Evolutionary conservation across 106 monocot genomes (phyloP), one percentile per base, ranked within the genome.

Genomic region (Dactylorhiza incarnata): DNA sequence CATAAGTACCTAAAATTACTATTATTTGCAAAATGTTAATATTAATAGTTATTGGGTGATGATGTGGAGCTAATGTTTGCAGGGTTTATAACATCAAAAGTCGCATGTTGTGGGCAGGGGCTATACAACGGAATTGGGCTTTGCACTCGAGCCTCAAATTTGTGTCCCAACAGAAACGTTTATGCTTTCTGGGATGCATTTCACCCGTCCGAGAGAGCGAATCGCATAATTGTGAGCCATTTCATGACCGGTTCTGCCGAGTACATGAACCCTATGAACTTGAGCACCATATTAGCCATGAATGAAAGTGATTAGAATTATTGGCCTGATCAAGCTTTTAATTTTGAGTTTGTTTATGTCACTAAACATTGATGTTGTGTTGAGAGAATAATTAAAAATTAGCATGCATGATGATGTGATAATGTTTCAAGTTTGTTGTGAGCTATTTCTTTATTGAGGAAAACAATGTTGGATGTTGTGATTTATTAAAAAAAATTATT

Each of bases 51-150:
- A 2, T 37, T 37, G 37, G 29, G 37, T 37, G 37, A 37, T 37
- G 37, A 54, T 4, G 16, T 54, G 0, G 4, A 16, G 12, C 4
- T 54, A 54, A 16, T 49, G 59, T 8, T 78, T 55, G 76, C 80
- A 95, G 95, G 95, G 2, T 95, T 95, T 69, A 59, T 63, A 3
- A 95, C 95, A 7, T 83, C 95, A 62, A 90, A 86, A 74, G 56
- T 86, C 2, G 95, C 95, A 5, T 95, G 95, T 73, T 95, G 95
- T 52, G 95, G 95, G 0, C 95, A 95, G 59, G 95, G 95, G 4
- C 90, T 85, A 3, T 90, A 88, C 79, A 95, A 95, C 73, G 95
- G 95, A 26, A 48, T 95, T 10, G 95, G 95, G 0, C 82, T 92
- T 13, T 95, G 95, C 82, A 95, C 92, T 0, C 2, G 58, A 13